Base-by-base conservation (phyloP, 345 rosid species). In the Microthlaspi erraticum region DNA sequence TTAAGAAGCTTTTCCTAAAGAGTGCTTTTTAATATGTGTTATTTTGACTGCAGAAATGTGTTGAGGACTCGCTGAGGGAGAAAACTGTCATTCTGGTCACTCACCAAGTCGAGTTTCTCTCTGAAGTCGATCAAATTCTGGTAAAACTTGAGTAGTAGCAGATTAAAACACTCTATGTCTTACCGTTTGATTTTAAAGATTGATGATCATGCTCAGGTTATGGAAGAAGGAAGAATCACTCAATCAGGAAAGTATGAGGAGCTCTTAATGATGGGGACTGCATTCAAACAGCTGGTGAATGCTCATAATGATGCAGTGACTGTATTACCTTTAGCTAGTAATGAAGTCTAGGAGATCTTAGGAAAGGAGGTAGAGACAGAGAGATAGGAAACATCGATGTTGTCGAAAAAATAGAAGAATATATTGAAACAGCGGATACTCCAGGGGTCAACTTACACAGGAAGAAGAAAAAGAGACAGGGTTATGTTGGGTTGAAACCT, bases 51-150 rank as follows among this genome's bases (percentile, higher is more conserved):
- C 87, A 88, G 95, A 91, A 88, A 23, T 91, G 91, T 73, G 88
- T 91, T 49, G 84, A 83, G 86, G 71, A 66, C 10, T 81, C 85
- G 4, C 63, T 91, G 13, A 71, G 38, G 46, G 76, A 76, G 23
- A 91, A 91, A 79, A 88, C 88, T 18, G 90, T 87, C 59, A 64
- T 91, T 68, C 75, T 91, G 7, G 95, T 88, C 49, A 87, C 97
- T 66, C 97, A 88, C 68, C 97, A n/a, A n/a, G n/a, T n/a, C n/a
- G n/a, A n/a, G n/a, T n/a, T n/a, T n/a, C n/a, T n/a, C n/a, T n/a
- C n/a, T n/a, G n/a, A n/a, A n/a, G n/a, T n/a, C n/a, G n/a, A n/a
- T n/a, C n/a, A n/a, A n/a, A n/a, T n/a, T n/a, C 58, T 86, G 89
- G 94, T 88, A 82, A 70, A 36, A 49, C 51, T 1, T 58, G 16